Evolutionary conservation across 148 eudicot genomes (phyloP), one percentile per base, ranked within the genome.

Genomic region (Rhododendron mucronatum): DNA sequence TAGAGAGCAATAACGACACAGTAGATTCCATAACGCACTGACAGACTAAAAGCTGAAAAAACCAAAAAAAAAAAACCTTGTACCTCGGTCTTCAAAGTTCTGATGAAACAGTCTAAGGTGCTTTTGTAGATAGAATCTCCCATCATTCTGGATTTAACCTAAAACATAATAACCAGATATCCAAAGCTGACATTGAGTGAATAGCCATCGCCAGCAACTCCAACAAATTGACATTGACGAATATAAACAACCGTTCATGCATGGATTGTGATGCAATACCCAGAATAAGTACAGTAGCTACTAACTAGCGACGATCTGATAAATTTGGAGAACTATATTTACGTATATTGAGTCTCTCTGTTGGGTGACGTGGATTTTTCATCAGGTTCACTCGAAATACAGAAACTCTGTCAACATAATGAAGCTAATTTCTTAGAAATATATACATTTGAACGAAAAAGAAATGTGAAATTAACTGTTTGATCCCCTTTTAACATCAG

Each of bases 61-160:
- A 23, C 23, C 15, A 20, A 5, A 59, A 18, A 59, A 18, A 59
- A 59, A 20, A 59, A 57, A 45, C 75, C 57, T 15, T 39, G 30
- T 91, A 94, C 98, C 92, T 95, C 98, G 75, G 87, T 91, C 85
- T 89, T 92, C 87, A 92, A 87, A 45, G 97, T 95, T 90, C 93
- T 94, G 88, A 94, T 87, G 88, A 94, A 93, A 88, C 98, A 95
- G 87, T 95, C 98, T 3, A 91, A 15, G 53, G 94, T 89, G 90
- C 93, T 90, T 88, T 87, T 93, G 92, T 94, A 95, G 51, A 89
- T 85, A 73, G 97, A 88, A 80, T 93, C 97, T 82, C 98, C 97
- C 98, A 95, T 95, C 98, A 95, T 94, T 93, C 97, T 91, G 82
- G 98, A 94, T 90, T 95, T 95, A 50, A 95, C 98, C 98, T 95